Base-by-base conservation (phyloP, 2,329 filamentous ascomycete genomes). In the Pochonia chlamydosporia region DNA sequence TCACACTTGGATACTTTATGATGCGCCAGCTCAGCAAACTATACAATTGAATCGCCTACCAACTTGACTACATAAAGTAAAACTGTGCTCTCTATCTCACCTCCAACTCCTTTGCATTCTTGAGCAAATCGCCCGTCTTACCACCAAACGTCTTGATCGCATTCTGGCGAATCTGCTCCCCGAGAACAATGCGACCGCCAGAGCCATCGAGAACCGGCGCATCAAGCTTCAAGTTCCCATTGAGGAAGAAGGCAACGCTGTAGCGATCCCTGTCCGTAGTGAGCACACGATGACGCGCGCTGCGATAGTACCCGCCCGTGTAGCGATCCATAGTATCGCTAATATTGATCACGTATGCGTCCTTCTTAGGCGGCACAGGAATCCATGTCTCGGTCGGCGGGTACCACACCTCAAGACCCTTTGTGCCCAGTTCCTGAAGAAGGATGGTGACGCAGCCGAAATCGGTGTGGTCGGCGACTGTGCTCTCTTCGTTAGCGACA, bases 291-390 rank as follows among this genome's bases (percentile, higher is more conserved):
- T 64, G 61, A 16, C 55, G 51, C n/a, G 60, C 60, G 47, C 60
- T 63, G 36, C 56, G 55, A 40, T 63, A 64, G 43, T 58, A 59
- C 8, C 61, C 61, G 1, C 50, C 55, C 1, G 60, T 63, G 45
- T 53, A 64, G 35, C 56, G 58, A 53, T 63, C 53, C 51, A 68
- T 56, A 58, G 68, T 59, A 45, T 68, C 64, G 5, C 65, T 65
- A 26, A 66, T 60, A 37, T 69, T 68, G 47, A 67, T 62, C 6
- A 69, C 64, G 40, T 60, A 67, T 7, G 59, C 57, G 16, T 56
- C 50, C 42, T 57, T 50, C 30, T 58, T 57, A 2, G 59, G 59
- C 1, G 62, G 60, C 1, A 67, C 61, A 0, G 56, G 52, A 14
- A 62, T 57, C 60, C 59, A 63, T 8, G 52, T 56, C 47, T 57